A percentile compares a stretch with the other conserved stretches of the same genome.
Conservation (phyloP, 2,329 filamentous ascomycete species). For the Sarocladiaceae sp. region DNA sequence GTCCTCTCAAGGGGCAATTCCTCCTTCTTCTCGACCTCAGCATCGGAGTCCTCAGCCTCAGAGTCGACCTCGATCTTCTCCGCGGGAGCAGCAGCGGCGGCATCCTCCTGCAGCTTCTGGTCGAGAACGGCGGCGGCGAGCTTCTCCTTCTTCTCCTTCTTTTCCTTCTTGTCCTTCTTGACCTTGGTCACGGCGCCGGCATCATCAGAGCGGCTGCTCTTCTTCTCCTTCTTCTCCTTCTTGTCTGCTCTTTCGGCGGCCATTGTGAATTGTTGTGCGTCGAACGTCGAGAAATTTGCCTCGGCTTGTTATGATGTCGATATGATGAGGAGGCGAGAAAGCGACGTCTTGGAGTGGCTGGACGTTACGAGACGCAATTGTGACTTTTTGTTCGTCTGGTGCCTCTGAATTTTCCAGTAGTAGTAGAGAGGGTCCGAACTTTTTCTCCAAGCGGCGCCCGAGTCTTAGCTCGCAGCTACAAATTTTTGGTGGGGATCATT, state of each 20-base stretch:
- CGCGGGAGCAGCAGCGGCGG: slow-evolving; percentile 40
- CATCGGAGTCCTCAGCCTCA: slow-evolving; percentile 35
- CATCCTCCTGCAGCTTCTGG: slow-evolving; percentile 57
- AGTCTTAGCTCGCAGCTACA: neutral
- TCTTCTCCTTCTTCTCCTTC: slow-evolving; percentile 50
- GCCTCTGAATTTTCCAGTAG: slow-evolving; percentile 7
- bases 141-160: slow-evolving; percentile 74
- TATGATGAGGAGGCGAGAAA: no score
- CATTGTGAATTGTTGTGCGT: slow-evolving; percentile 27
- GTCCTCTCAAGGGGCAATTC: slow-evolving; percentile 46
- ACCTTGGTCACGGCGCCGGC: slow-evolving; percentile 48
- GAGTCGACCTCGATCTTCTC: slow-evolving; percentile 35
- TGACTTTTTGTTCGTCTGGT: slow-evolving; percentile 5
- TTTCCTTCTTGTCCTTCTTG: slow-evolving; percentile 59
- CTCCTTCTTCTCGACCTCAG: slow-evolving; percentile 33
- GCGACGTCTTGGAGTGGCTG: no score
- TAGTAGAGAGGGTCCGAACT: slow-evolving; percentile 10
- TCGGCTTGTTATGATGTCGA: no score
- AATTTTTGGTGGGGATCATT: slow-evolving; percentile 8
- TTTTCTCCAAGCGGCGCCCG: slow-evolving; percentile 9
- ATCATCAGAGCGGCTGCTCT: slow-evolving; percentile 57
- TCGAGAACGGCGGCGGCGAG: slow-evolving; percentile 60
- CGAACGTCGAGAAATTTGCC: no score
- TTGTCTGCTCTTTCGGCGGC: slow-evolving; percentile 34
- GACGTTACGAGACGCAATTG: neutral